Percentiles rank a stretch among this genome's conserved stretches.
Conservation (phyloP, 2,329 filamentous ascomycete species). For the Apiospora koreana region DNA sequence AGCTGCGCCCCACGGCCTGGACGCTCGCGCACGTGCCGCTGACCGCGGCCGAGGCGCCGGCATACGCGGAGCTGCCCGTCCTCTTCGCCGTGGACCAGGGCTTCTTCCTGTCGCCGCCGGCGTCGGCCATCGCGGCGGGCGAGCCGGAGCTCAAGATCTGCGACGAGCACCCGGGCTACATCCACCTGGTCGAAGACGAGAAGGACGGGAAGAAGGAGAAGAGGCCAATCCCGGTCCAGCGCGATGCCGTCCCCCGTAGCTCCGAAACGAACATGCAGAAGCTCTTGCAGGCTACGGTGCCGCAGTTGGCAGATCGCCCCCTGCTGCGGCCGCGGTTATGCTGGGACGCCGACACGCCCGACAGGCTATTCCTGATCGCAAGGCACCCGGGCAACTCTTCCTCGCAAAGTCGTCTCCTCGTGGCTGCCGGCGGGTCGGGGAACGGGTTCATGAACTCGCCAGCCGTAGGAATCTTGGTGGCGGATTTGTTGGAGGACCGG, state of each 20-base stretch:
- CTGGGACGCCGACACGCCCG: constrained; percentile 58
- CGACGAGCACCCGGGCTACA: constrained; percentile 59
- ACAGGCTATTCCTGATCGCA: constrained; percentile 54
- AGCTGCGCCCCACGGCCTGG: constrained; percentile 53
- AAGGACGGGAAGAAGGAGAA: background rate
- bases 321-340: constrained; percentile 53
- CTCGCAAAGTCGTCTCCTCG: constrained; percentile 35
- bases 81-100: constrained; percentile 45
- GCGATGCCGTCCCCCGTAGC: constrained; percentile 44
- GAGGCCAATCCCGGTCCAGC: constrained; percentile 14
- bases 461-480: constrained; percentile 50
- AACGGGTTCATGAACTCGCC: constrained; percentile 57
- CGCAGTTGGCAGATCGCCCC: constrained; percentile 48
- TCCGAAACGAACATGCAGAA: constrained; percentile 47
- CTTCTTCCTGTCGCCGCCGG: constrained; percentile 50
- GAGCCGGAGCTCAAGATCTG: constrained; percentile 49
- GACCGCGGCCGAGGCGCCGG: constrained; percentile 40
- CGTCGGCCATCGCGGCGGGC: constrained; percentile 37
- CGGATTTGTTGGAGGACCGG: constrained; percentile 46
- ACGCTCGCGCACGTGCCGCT: constrained; percentile 52
- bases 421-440: constrained; percentile 53
- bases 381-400: constrained; percentile 38
- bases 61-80: constrained; percentile 48
- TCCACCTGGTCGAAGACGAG: constrained; percentile 41
- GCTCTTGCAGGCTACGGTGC: constrained; percentile 53